phyloP scores from a whole-genome alignment of 1,284 basidiomycete genomes.

The Marasmius tenuissimus region DNA sequence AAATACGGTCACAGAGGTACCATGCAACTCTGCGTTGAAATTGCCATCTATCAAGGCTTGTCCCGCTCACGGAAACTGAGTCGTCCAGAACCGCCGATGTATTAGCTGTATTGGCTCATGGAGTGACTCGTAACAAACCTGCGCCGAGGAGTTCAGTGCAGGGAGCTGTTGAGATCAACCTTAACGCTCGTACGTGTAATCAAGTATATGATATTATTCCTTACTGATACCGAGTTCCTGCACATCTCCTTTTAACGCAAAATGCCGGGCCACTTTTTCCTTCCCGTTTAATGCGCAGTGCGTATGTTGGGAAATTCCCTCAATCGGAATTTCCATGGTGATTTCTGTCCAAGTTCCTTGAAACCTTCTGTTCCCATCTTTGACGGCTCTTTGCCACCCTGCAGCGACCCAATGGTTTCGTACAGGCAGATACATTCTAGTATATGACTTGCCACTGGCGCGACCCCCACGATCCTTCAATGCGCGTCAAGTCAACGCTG shows the following conservation, averaged over 20 bases:
- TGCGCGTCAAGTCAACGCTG: no score
- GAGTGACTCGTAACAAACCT: not conserved
- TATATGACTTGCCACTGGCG: no score
- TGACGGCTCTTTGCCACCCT: no score
- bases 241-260: not conserved
- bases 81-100: not conserved
- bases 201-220: not conserved
- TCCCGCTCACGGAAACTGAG: not conserved
- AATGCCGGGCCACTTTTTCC: not conserved
- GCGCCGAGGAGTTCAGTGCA: not conserved
- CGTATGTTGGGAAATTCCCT: no score
- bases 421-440: no score
- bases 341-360: no score
- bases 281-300: no score
- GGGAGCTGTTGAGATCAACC: not conserved
- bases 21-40: not conserved
- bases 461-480: no score
- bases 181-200: not conserved
- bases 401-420: no score
- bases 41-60: not conserved
- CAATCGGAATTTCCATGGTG: no score
- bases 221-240: not conserved
- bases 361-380: no score
- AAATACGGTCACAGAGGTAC: not conserved
- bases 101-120: not conserved